Conservation (phyloP, 352 stramenopile genomes). For the Thraustotheca clavata region DNA sequence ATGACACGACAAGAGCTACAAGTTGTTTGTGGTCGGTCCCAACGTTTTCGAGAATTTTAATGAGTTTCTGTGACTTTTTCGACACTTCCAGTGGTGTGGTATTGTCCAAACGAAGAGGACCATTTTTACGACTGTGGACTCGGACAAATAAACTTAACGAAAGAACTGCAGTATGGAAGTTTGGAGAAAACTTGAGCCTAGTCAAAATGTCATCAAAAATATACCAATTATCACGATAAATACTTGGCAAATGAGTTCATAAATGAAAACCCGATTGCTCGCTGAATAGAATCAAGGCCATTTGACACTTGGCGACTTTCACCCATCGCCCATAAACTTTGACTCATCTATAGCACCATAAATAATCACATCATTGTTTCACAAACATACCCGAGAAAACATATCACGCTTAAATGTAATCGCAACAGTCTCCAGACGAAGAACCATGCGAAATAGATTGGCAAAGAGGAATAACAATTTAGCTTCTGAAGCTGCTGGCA, state of each 20-base stretch:
- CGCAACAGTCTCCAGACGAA: slow-evolving; percentile 8
- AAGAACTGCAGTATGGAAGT: slow-evolving; percentile 74
- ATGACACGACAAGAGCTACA: slow-evolving; percentile 29
- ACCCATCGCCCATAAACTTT: slow-evolving; percentile 7
- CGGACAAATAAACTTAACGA: slow-evolving; percentile 66
- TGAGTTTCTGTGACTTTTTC: slow-evolving; percentile 68
- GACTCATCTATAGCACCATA: slow-evolving; percentile 5
- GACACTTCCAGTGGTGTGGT: slow-evolving; percentile 74
- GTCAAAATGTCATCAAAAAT: not conserved
- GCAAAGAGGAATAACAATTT: slow-evolving; percentile 6
- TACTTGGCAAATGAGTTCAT: slow-evolving; percentile 21
- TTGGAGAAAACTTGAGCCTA: slow-evolving; percentile 52
- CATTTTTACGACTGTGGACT: slow-evolving; percentile 63
- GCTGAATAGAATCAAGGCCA: slow-evolving; percentile 6
- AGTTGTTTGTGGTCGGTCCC: slow-evolving; percentile 63
- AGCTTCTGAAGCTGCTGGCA: not conserved
- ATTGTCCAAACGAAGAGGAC: slow-evolving; percentile 56
- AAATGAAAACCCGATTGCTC: slow-evolving; percentile 14
- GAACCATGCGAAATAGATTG: not conserved
- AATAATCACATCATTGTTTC: not conserved
- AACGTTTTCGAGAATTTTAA: slow-evolving; percentile 59
- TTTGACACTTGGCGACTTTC: not conserved
- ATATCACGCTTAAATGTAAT: slow-evolving; percentile 18
- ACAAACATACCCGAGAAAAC: slow-evolving; percentile 4
- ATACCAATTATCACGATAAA: not conserved